Evolutionary conservation across 805 yeast species (phyloP), one percentile per base, ranked within the genome.

Genomic region (Nakazawaea holstii): DNA sequence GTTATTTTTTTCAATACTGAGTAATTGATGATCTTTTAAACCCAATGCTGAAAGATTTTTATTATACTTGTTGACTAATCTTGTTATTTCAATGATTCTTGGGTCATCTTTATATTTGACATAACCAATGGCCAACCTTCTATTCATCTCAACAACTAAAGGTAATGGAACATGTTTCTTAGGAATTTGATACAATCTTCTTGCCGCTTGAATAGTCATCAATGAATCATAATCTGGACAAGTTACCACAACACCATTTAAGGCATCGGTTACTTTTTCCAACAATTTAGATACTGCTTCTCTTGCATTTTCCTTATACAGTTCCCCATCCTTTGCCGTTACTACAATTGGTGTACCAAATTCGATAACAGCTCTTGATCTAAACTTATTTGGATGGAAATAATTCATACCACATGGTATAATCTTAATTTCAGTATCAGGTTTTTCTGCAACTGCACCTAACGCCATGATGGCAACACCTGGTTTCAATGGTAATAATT

Each of bases 381-480:
- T 77, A 68, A 94, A 92, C 62, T 87, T 90, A 68, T 92, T 95
- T 6, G 97, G 91, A 61, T 89, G 95, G 75, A 92, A 92, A 67
- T 92, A 92, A 66, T 92, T 92, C 88, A 94, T 81, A 15, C 99
- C 99, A 62, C 96, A 89, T 4, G 98, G 98, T 24, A 92, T 95
- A 55, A 92, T 87, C 51, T 79, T 80, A 3, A 92, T 90, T 47
- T 82, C 80, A 35, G 82, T 79, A 37, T 79, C 77, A 0, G 91
- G 86, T 56, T 83, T 76, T 54, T 81, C 76, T 8, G 82, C 84
- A 70, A 87, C 78, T 10, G 98, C 89, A 4, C 99, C 99, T 29
- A 92, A 70, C 0, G 97, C 99, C 98, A 92, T 94, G 48, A 92
- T 86, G 3, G 96, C 97, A 9, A 94, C 97, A 49, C 99, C 99